Percentiles rank a stretch among this genome's conserved stretches.
Evolutionary conservation across 1,139 yeast species (phyloP).

Genomic region (Tardiomyces blankii): DNA sequence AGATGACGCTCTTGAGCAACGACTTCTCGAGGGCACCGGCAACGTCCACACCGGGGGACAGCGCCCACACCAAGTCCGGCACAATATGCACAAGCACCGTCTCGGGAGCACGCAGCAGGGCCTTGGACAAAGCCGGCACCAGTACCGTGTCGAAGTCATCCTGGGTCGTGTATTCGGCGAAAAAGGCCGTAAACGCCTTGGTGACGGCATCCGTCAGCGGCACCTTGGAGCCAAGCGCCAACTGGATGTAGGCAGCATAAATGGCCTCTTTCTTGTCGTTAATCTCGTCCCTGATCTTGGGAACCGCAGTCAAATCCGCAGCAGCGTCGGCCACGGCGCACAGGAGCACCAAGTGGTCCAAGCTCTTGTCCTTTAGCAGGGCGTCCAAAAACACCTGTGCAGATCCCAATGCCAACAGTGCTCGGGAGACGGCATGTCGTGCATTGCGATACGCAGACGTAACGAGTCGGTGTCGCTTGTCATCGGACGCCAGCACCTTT

Average conservation of each 20-base stretch:
- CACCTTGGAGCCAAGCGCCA: constrained; percentile 19
- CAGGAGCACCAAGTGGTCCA: not conserved
- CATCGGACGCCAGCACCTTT: not conserved
- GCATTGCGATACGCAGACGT: not conserved
- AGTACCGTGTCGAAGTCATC: constrained; percentile 33
- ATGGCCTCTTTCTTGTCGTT: constrained; percentile 9
- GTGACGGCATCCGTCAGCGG: constrained; percentile 17
- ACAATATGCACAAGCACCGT: constrained; percentile 42
- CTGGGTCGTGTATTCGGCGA: constrained; percentile 31
- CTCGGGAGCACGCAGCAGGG: constrained; percentile 73
- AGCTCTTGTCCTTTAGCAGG: not conserved
- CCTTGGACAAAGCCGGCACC: constrained; percentile 58
- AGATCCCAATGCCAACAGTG: not conserved
- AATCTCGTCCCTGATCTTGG: not conserved
- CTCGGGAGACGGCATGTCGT: not conserved
- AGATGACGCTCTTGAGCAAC: constrained; percentile 44
- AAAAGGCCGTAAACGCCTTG: constrained; percentile 29
- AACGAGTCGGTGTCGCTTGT: not conserved
- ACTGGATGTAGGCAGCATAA: constrained; percentile 16
- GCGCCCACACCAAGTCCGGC: constrained; percentile 35
- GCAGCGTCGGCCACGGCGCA: not conserved
- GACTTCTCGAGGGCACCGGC: constrained; percentile 33
- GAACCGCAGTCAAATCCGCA: not conserved
- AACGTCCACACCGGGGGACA: constrained; percentile 30
- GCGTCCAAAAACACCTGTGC: not conserved